phyloP scores from a whole-genome alignment of 805 yeast species.

The Nakazawaea holstii region DNA sequence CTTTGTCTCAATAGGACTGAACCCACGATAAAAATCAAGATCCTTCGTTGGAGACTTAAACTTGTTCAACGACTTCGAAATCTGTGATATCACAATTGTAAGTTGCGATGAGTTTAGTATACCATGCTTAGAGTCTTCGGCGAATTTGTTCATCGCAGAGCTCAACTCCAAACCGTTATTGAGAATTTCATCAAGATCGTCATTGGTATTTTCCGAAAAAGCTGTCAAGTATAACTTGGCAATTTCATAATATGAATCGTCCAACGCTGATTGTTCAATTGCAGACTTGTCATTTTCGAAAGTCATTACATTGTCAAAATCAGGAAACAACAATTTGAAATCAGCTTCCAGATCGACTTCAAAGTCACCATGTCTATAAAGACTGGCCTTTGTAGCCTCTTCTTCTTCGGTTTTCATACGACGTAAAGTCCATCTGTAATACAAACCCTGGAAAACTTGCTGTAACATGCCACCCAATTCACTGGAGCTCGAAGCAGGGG shows the following conservation, averaged over 20 bases:
- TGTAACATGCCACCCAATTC: conserved; percentile 26
- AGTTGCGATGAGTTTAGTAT: conserved; percentile 24
- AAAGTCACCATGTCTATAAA: conserved; percentile 62
- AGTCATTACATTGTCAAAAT: conserved; percentile 63
- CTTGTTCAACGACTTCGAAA: conserved; percentile 27
- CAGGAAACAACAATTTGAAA: conserved; percentile 79
- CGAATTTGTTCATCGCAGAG: conserved; percentile 21
- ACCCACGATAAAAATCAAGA: conserved; percentile 63
- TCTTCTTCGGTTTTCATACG: conserved; percentile 61
- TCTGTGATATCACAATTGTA: conserved; percentile 28
- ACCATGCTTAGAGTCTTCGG: conserved; percentile 18
- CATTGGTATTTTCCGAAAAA: conserved; percentile 23
- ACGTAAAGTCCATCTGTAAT: conserved; percentile 79
- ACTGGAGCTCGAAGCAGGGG: conserved; percentile 5
- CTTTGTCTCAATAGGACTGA: conserved; percentile 54
- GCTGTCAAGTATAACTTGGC: conserved; percentile 43
- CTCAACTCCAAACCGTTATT: conserved; percentile 34
- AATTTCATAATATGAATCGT: conserved; percentile 40
- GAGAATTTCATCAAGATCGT: conserved; percentile 25
- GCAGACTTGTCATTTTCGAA: conserved; percentile 20
- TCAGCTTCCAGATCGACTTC: conserved; percentile 73
- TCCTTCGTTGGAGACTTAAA: conserved; percentile 19
- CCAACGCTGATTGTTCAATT: conserved; percentile 25
- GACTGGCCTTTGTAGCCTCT: conserved; percentile 50
- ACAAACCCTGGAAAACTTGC: conserved; percentile 52